Evolutionary conservation across 2,329 filamentous ascomycete species (phyloP).

Genomic region (Coleophoma crateriformis): DNA sequence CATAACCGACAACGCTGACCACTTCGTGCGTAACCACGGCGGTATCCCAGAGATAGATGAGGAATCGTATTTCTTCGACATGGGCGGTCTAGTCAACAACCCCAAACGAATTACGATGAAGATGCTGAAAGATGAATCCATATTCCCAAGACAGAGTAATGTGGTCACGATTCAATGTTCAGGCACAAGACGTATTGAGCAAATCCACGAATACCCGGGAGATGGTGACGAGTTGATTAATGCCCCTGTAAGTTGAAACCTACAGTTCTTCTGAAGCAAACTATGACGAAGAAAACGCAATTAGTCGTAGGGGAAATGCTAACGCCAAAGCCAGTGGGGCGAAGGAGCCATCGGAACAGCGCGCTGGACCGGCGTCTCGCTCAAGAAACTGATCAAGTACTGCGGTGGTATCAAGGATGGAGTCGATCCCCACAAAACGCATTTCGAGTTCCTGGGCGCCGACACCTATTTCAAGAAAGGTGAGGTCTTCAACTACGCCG

Average conservation of each 20-base stretch:
- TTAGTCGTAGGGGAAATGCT: no score
- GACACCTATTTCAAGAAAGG: conserved; percentile 70
- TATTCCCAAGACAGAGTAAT: conserved; percentile 29
- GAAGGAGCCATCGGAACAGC: conserved; percentile 66
- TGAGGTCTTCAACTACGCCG: conserved; percentile 60
- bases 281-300: no score
- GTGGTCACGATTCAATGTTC: conserved; percentile 61
- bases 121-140: conserved; percentile 13
- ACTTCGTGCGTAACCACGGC: conserved; percentile 69
- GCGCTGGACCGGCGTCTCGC: conserved; percentile 53
- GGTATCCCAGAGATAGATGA: conserved; percentile 62
- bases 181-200: conserved; percentile 64
- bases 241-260: conserved; percentile 10
- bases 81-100: conserved; percentile 14
- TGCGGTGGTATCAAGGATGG: conserved; percentile 54
- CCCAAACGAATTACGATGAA: conserved; percentile 12
- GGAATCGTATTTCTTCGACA: conserved; percentile 22
- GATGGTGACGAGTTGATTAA: conserved; percentile 58
- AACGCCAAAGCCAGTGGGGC: conserved; percentile 39
- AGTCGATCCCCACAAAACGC: conserved; percentile 37
- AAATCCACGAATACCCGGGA: conserved; percentile 59
- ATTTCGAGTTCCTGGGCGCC: conserved; percentile 64
- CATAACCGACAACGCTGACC: conserved; percentile 56
- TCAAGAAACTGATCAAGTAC: conserved; percentile 66
- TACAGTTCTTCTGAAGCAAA: not conserved